Base-by-base conservation (phyloP, 176 grass and related monocot genomes). In the Zea mays region DNA sequence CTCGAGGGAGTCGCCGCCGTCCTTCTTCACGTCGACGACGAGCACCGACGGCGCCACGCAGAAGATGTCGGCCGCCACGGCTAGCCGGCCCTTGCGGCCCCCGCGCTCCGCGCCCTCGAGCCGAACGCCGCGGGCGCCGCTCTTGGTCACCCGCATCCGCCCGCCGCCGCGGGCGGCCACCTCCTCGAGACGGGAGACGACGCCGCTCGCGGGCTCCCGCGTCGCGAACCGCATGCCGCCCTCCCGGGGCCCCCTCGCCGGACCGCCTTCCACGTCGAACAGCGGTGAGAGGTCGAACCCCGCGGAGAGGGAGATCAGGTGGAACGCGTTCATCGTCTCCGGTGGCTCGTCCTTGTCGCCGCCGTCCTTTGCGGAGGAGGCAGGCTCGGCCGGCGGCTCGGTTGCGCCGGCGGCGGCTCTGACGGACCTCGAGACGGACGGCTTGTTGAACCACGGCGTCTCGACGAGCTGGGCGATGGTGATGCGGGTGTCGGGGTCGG, bases 11-110 rank as follows among this genome's bases (percentile, higher is more conserved):
- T 99, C 92, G 63, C 92, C 96, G 3, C 87, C 85, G 67, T 90
- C 91, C 83, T 99, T 95, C 83, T 99, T 99, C 74, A 99, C 89
- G 73, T 99, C 92, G 55, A 99, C 90, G 51, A 99, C 89, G 1
- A 95, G 87, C 51, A 99, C 83, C 0, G 90, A 99, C 10, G 92
- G 79, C 12, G 92, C 84, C 61, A 99, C 74, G 71, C 81, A 81
- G 77, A 92, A 99, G 73, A 99, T 95, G 42, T 99, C 96, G 3
- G 81, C 89, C 7, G 85, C 90, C 33, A 99, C 93, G 62, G 90
- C 76, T 21, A 99, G 85, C 27, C 90, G 85, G 10, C 96, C 96
- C 72, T 99, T 99, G 75, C 65, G 71, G 3, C 96, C 89, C 48
- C 87, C 84, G 38, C 83, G 87, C 71, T 78, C 89, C 11, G 90